Evolutionary conservation across 2,329 filamentous ascomycete species (phyloP).

Genomic region (Fonsecaea pugnacius): DNA sequence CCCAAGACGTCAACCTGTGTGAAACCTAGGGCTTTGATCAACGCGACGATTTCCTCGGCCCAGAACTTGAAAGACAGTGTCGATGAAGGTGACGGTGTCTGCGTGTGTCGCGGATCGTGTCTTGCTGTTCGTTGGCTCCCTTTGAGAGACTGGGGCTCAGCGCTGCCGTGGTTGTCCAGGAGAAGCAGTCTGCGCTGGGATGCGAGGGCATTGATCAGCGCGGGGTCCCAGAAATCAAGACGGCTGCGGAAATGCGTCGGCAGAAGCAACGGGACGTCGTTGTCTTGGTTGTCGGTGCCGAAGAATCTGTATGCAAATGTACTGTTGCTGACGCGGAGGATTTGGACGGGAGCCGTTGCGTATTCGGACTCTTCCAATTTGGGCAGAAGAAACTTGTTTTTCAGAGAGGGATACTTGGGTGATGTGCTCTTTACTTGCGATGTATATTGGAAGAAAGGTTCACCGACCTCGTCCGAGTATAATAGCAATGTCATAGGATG

Average conservation of each 20-base stretch:
- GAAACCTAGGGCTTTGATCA: constrained; percentile 41
- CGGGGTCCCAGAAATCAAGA: constrained; percentile 44
- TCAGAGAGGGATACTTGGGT: background rate
- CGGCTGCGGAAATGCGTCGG: constrained; percentile 38
- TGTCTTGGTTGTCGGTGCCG: background rate
- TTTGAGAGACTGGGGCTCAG: constrained; percentile 43
- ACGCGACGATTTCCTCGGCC: constrained; percentile 38
- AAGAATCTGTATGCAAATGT: constrained; percentile 3
- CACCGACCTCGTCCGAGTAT: background rate
- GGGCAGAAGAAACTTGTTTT: too few relatives aligned
- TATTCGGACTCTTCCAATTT: background rate
- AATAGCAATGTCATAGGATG: too few relatives aligned
- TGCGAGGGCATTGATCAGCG: constrained; percentile 52
- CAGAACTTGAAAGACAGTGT: constrained; percentile 33
- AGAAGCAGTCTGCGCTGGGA: constrained; percentile 50
- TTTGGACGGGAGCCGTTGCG: background rate
- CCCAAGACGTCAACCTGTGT: constrained; percentile 52
- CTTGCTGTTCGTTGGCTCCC: constrained; percentile 13
- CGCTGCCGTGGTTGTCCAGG: constrained; percentile 52
- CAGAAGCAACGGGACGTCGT: constrained; percentile 35
- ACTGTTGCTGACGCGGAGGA: constrained; percentile 5
- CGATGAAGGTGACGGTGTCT: background rate
- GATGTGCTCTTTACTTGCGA: too few relatives aligned
- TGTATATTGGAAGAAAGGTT: too few relatives aligned
- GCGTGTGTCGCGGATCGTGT: background rate